These are phyloP conservation scores for Tetratostichococcus sp. DNA, from an alignment of 139 green algal species.

Conservation along the genomic window DNA sequence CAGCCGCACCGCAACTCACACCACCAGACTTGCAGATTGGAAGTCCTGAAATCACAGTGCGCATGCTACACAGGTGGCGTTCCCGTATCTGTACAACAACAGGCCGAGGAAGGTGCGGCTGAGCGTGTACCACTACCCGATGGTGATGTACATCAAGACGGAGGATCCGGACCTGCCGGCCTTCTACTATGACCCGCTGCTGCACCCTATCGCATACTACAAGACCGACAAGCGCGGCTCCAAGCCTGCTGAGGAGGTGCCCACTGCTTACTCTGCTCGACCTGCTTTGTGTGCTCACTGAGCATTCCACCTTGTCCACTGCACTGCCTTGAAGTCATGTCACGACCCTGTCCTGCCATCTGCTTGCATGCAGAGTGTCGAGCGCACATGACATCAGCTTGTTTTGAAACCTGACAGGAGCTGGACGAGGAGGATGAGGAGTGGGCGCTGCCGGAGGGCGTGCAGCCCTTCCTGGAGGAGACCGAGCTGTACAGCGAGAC, in stretches of 20 bases:
- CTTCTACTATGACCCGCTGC: conserved; percentile 99
- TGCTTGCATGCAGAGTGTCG: too few species aligned
- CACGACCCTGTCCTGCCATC: too few species aligned
- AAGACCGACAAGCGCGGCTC: conserved; percentile 28
- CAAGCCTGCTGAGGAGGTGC: conserved; percentile 14
- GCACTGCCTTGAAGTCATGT: too few species aligned
- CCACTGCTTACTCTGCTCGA: too few species aligned
- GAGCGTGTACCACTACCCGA: conserved; percentile 86
- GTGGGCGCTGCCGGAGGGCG: conserved; percentile 79
- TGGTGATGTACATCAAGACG: conserved; percentile 99
- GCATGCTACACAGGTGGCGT: conserved; percentile 67
- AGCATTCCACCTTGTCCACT: too few species aligned
- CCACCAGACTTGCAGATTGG: too few species aligned
- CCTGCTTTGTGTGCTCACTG: too few species aligned
- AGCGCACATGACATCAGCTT: too few species aligned
- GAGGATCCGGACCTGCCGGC: conserved; percentile 98
- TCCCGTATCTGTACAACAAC: conserved; percentile 99
- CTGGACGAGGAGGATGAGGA: conserved; percentile 81
- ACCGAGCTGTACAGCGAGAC: conserved; percentile 76
- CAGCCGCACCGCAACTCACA: too few species aligned
- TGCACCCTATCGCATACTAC: conserved; percentile 96
- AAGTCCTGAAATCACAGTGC: too few species aligned
- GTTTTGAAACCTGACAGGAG: conserved; percentile 11
- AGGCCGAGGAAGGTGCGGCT: conserved; percentile 90
- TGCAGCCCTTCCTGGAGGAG: conserved; percentile 71